A percentile compares a stretch with the other conserved stretches of the same genome.
These are phyloP conservation scores for Ministeria vibrans DNA, from an alignment of 78 protist species.

Conservation along the genomic window DNA sequence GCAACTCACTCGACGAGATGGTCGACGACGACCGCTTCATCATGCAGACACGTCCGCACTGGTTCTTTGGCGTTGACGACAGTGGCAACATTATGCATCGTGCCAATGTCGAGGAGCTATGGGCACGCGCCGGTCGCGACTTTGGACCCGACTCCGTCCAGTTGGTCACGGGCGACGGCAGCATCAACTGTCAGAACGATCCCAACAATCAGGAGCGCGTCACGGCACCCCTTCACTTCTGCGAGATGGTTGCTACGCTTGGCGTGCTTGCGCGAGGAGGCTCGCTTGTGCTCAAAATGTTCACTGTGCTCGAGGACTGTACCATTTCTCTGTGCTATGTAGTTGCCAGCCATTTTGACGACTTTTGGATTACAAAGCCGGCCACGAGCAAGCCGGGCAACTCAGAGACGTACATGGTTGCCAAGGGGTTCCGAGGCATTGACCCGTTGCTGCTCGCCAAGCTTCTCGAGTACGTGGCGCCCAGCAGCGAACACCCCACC, in stretches of 20 bases:
- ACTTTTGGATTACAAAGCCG: slow-evolving; percentile 17
- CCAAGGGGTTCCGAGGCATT: not conserved
- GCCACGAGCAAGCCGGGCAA: slow-evolving; percentile 18
- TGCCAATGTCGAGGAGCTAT: slow-evolving; percentile 4
- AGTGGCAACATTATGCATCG: slow-evolving; percentile 23
- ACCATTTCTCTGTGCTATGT: slow-evolving; percentile 6
- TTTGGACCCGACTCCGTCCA: not conserved
- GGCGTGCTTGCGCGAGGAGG: slow-evolving; percentile 25
- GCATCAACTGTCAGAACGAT: slow-evolving; percentile 11
- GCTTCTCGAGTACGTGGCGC: not conserved
- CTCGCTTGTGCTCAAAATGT: slow-evolving; percentile 27
- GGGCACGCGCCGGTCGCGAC: slow-evolving; percentile 2
- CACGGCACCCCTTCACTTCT: slow-evolving; percentile 27
- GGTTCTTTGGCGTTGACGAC: slow-evolving; percentile 42
- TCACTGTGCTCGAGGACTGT: slow-evolving; percentile 21
- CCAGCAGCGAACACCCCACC: not conserved
- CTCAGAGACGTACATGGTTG: slow-evolving; percentile 24
- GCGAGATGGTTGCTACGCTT: slow-evolving; percentile 28
- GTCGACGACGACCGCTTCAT: slow-evolving; percentile 29
- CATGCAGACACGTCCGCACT: slow-evolving; percentile 1
- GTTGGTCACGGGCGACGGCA: slow-evolving; percentile 36
- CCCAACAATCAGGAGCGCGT: slow-evolving; percentile 27
- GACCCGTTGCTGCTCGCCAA: not conserved
- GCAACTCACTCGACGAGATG: slow-evolving; percentile 11
- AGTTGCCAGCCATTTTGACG: not conserved